These are phyloP conservation scores for Fusarium paranaense DNA, from an alignment of 2,329 filamentous ascomycete species.

Conservation along the genomic window DNA sequence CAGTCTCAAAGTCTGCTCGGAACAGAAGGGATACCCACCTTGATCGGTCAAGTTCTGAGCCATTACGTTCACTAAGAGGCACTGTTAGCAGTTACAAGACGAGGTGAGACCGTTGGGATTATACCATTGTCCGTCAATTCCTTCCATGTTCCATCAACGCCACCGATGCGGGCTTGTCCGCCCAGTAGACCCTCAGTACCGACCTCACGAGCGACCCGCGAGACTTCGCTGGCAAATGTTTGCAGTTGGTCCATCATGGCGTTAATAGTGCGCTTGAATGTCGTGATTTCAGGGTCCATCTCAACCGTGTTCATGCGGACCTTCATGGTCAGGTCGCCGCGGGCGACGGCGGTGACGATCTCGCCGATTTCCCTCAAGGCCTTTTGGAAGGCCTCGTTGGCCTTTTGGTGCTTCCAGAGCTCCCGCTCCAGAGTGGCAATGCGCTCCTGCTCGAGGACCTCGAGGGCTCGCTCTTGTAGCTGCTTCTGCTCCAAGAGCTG, in stretches of 20 bases:
- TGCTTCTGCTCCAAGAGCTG: conserved; percentile 89
- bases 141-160: conserved; percentile 97
- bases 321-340: conserved; percentile 95
- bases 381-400: conserved; percentile 98
- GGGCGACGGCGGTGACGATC: conserved; percentile 95
- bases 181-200: conserved; percentile 95
- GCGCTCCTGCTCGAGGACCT: conserved; percentile 85
- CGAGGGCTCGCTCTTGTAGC: conserved; percentile 84
- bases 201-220: conserved; percentile 92
- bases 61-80: conserved; percentile 79
- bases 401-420: conserved; percentile 96
- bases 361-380: conserved; percentile 95
- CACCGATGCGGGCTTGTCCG: conserved; percentile 92
- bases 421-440: conserved; percentile 92
- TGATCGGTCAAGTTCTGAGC: conserved; percentile 85
- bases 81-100: conserved; percentile 18
- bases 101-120: not conserved
- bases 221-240: conserved; percentile 96
- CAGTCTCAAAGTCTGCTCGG: conserved; percentile 9
- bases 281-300: conserved; percentile 98
- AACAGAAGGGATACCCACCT: conserved; percentile 53
- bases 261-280: conserved; percentile 98
- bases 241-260: conserved; percentile 99
- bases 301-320: conserved; percentile 95
- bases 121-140: conserved; percentile 89